A percentile compares a stretch with the other conserved stretches of the same genome.
Evolutionary conservation across 2,329 filamentous ascomycete genomes (phyloP).

Genomic region (Conoideocrella luteorostrata): DNA sequence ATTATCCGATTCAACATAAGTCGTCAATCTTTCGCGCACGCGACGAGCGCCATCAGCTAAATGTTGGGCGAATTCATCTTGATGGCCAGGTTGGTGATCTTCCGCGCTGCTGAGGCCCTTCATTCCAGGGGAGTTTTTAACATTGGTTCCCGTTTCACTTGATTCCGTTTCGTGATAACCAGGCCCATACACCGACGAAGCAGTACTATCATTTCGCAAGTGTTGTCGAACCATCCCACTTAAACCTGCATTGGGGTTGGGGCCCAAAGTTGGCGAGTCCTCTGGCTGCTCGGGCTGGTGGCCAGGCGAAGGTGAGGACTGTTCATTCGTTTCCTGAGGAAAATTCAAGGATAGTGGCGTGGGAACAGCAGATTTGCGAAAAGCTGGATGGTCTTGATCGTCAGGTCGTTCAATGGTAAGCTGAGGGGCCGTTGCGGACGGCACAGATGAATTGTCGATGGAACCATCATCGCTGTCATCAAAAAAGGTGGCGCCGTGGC

Average conservation of each 20-base stretch:
- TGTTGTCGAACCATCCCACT: slow-evolving; percentile 81
- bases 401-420: slow-evolving; percentile 40
- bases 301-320: slow-evolving; percentile 14
- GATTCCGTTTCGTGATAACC: slow-evolving; percentile 26
- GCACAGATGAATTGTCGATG: slow-evolving; percentile 5
- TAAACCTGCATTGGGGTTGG: slow-evolving; percentile 58
- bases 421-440: slow-evolving; percentile 23
- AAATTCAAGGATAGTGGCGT: slow-evolving; percentile 33
- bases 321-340: slow-evolving; percentile 21
- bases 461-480: slow-evolving; percentile 37
- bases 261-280: slow-evolving; percentile 78
- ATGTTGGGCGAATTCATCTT: slow-evolving; percentile 67
- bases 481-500: slow-evolving; percentile 33
- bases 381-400: slow-evolving; percentile 49
- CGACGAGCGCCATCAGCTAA: slow-evolving; percentile 63
- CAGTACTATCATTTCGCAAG: slow-evolving; percentile 71
- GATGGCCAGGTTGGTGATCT: slow-evolving; percentile 32
- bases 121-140: background rate
- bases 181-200: slow-evolving; percentile 68
- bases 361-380: slow-evolving; percentile 39
- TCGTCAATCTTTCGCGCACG: slow-evolving; percentile 67
- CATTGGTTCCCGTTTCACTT: background rate
- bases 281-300: slow-evolving; percentile 20
- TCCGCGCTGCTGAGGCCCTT: background rate
- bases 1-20: slow-evolving; percentile 58